A percentile compares a stretch with the other conserved stretches of the same genome.
Evolutionary conservation across 768 basidiomycete species (phyloP).

Genomic region (Jaapia argillacea): DNA sequence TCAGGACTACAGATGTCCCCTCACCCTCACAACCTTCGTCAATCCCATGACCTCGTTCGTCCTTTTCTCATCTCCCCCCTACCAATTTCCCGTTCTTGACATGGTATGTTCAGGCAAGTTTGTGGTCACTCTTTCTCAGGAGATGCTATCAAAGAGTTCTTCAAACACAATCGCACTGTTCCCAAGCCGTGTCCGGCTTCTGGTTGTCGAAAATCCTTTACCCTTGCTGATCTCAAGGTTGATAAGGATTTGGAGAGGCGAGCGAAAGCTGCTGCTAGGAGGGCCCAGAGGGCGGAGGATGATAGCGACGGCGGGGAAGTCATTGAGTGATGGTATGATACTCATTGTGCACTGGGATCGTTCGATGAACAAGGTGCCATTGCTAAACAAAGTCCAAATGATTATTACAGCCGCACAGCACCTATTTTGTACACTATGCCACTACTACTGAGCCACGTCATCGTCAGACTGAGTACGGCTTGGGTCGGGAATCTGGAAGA

Average conservation of each 20-base stretch:
- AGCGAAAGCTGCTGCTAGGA: not conserved
- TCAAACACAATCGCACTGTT: slow-evolving; percentile 24
- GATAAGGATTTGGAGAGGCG: not conserved
- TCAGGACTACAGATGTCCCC: slow-evolving; percentile 77
- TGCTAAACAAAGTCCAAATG: no score
- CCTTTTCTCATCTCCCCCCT: not conserved
- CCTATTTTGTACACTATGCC: no score
- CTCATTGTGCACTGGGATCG: no score
- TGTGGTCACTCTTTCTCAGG: slow-evolving; percentile 83
- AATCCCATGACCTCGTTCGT: slow-evolving; percentile 81
- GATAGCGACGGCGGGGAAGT: slow-evolving; percentile 4
- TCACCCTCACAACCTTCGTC: slow-evolving; percentile 54
- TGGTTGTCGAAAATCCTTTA: not conserved
- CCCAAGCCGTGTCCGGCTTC: slow-evolving; percentile 17
- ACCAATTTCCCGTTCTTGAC: slow-evolving; percentile 5
- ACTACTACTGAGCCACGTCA: no score
- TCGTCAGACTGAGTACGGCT: no score
- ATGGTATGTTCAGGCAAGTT: slow-evolving; percentile 29
- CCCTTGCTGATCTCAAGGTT: not conserved
- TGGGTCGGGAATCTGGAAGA: no score
- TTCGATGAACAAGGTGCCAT: no score
- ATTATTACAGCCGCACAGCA: no score
- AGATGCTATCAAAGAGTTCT: slow-evolving; percentile 56
- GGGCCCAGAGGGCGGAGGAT: not conserved
- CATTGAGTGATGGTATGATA: slow-evolving; percentile 1